Conservation (phyloP, 441 rosid genomes). For the Populus trichocarpa region DNA sequence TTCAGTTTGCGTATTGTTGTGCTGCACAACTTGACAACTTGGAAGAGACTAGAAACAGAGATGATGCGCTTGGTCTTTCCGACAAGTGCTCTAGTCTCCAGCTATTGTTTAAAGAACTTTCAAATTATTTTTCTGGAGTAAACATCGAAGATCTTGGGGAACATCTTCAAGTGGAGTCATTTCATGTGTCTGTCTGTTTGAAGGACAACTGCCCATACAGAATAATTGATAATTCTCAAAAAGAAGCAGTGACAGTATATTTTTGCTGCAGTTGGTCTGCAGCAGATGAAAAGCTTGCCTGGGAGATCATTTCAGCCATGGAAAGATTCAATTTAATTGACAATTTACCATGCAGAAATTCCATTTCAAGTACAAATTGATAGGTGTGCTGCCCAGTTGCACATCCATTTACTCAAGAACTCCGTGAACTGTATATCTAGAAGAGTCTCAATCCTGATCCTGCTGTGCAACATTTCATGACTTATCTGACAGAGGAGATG, state of each 20-base stretch:
- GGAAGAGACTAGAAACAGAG: constrained; percentile 14
- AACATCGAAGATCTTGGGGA: constrained; percentile 42
- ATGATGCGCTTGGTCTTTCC: constrained; percentile 4
- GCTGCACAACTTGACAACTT: constrained; percentile 26
- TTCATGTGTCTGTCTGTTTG: constrained; percentile 39
- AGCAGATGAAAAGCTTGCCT: constrained; percentile 61
- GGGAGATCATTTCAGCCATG: constrained; percentile 59
- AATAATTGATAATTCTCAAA: constrained; percentile 13
- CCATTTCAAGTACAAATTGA: not conserved
- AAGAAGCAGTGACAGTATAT: constrained; percentile 25
- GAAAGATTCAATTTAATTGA: constrained; percentile 14
- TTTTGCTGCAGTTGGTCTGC: constrained; percentile 77
- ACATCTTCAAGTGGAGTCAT: constrained; percentile 53
- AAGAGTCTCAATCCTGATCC: not conserved
- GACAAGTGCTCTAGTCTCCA: constrained; percentile 30
- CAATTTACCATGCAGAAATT: not conserved
- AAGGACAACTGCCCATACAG: constrained; percentile 62
- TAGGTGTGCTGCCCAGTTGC: not conserved
- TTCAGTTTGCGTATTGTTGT: constrained; percentile 63
- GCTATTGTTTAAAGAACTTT: constrained; percentile 33
- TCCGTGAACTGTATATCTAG: not conserved
- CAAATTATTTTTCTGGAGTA: constrained; percentile 27
- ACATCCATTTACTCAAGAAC: constrained; percentile 1
- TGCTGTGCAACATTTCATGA: not conserved
- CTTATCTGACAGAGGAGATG: not conserved